phyloP scores from a whole-genome alignment of 2,329 filamentous ascomycete species.

The Clonostachys byssicola region DNA sequence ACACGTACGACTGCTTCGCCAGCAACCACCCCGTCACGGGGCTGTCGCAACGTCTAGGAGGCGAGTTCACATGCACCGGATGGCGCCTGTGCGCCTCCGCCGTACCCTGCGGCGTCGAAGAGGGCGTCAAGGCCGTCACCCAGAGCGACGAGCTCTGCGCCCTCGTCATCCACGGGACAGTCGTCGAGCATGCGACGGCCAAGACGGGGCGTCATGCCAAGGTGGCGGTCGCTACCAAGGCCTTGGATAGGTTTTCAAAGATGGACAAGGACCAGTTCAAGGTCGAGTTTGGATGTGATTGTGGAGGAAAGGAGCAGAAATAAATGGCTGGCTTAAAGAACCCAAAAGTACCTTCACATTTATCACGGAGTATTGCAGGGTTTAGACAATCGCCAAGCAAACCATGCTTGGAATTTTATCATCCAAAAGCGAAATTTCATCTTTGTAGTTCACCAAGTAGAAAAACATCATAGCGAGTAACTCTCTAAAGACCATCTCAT shows the following conservation, averaged over 20 bases:
- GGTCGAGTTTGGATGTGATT: not conserved
- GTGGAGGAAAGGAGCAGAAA: not conserved
- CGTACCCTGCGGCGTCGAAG: slow-evolving; percentile 31
- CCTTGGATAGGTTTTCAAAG: slow-evolving; percentile 39
- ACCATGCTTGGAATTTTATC: too few species aligned
- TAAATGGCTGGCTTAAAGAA: too few species aligned
- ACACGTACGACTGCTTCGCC: slow-evolving; percentile 80
- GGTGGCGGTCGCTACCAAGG: slow-evolving; percentile 57
- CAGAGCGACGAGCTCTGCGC: slow-evolving; percentile 61
- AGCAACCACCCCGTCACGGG: slow-evolving; percentile 81
- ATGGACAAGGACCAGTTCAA: slow-evolving; percentile 38
- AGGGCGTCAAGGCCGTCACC: slow-evolving; percentile 28
- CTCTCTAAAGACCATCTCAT: too few species aligned
- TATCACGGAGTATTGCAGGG: too few species aligned
- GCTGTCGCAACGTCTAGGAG: slow-evolving; percentile 59
- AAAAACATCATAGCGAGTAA: too few species aligned
- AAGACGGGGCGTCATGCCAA: slow-evolving; percentile 72
- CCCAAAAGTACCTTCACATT: too few species aligned
- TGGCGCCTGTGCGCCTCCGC: slow-evolving; percentile 51
- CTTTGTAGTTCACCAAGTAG: too few species aligned
- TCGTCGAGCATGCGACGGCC: slow-evolving; percentile 58
- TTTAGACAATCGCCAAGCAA: too few species aligned
- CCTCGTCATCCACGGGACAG: slow-evolving; percentile 69
- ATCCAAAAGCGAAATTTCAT: too few species aligned
- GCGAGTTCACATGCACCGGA: slow-evolving; percentile 59